Percentiles rank a stretch among this genome's conserved stretches.
Evolutionary conservation across 305 asterid genomes (phyloP).

Genomic region (Striga hermonthica): DNA sequence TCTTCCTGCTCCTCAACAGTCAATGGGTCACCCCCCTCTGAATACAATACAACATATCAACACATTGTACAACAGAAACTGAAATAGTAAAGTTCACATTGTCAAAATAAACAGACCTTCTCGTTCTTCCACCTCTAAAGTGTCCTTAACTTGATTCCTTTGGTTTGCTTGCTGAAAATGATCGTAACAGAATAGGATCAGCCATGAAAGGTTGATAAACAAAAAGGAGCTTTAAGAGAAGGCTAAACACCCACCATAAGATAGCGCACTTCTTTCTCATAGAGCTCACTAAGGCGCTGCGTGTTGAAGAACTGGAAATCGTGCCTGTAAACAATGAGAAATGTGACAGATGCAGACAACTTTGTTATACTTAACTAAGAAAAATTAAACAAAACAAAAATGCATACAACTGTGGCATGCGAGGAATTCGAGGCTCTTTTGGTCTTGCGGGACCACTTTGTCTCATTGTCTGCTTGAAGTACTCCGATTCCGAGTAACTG

Average conservation of each 20-base stretch:
- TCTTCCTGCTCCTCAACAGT: slow-evolving; percentile 98
- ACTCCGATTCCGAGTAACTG: slow-evolving; percentile 96
- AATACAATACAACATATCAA: slow-evolving; percentile 31
- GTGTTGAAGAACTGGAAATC: slow-evolving; percentile 99
- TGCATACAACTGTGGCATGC: slow-evolving; percentile 97
- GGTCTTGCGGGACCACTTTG: slow-evolving; percentile 94
- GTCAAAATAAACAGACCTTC: slow-evolving; percentile 59
- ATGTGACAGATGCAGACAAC: slow-evolving; percentile 28
- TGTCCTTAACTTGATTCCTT: slow-evolving; percentile 83
- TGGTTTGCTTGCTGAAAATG: slow-evolving; percentile 67
- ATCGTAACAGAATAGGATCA: slow-evolving; percentile 21
- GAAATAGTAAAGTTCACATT: slow-evolving; percentile 22
- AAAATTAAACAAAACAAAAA: slow-evolving; percentile 19
- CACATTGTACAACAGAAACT: slow-evolving; percentile 15
- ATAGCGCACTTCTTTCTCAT: slow-evolving; percentile 97
- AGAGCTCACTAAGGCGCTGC: slow-evolving; percentile 91
- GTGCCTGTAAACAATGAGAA: slow-evolving; percentile 56
- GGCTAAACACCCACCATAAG: slow-evolving; percentile 71
- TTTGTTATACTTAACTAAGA: not conserved
- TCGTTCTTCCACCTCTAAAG: slow-evolving; percentile 85
- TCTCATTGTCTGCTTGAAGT: slow-evolving; percentile 99
- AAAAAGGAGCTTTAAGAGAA: slow-evolving; percentile 26
- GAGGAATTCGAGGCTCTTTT: slow-evolving; percentile 97
- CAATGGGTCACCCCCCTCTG: slow-evolving; percentile 93
- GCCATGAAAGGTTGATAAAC: slow-evolving; percentile 20